A percentile compares a stretch with the other conserved stretches of the same genome.
Conservation (phyloP, 1,284 basidiomycete species). For the Fomitopsis schrenkii region DNA sequence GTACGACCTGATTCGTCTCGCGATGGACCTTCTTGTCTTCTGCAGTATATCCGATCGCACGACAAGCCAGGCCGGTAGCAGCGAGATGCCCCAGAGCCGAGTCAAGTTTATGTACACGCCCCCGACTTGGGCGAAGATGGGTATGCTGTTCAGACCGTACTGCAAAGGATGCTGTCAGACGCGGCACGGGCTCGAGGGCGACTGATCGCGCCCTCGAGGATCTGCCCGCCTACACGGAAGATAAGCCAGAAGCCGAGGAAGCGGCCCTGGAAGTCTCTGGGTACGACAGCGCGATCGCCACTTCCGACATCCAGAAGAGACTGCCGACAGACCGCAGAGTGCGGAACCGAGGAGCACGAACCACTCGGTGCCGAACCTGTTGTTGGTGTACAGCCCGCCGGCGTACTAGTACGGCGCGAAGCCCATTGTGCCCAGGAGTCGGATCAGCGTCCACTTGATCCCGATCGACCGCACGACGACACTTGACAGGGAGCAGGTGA, state of each 20-base stretch:
- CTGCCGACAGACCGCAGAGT: not conserved
- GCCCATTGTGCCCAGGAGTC: not conserved
- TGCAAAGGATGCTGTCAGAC: not conserved
- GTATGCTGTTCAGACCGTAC: not conserved
- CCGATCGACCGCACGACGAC: not conserved
- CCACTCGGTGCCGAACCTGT: not conserved
- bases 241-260: not conserved
- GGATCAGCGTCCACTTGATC: not conserved
- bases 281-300: not conserved
- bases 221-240: not conserved
- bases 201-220: not conserved
- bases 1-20: not conserved
- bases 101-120: not conserved
- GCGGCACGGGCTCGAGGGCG: not conserved
- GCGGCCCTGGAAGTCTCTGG: not conserved
- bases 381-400: not conserved
- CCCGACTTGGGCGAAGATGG: not conserved
- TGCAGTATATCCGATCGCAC: not conserved
- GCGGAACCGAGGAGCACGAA: not conserved
- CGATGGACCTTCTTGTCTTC: not conserved
- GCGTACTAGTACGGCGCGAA: not conserved
- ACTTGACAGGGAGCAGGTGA: not conserved
- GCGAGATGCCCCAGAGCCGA: not conserved
- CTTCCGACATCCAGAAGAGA: not conserved
- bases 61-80: not conserved